phyloP scores from a whole-genome alignment of 2,329 filamentous ascomycete genomes.

The Chaetomium sp. region DNA sequence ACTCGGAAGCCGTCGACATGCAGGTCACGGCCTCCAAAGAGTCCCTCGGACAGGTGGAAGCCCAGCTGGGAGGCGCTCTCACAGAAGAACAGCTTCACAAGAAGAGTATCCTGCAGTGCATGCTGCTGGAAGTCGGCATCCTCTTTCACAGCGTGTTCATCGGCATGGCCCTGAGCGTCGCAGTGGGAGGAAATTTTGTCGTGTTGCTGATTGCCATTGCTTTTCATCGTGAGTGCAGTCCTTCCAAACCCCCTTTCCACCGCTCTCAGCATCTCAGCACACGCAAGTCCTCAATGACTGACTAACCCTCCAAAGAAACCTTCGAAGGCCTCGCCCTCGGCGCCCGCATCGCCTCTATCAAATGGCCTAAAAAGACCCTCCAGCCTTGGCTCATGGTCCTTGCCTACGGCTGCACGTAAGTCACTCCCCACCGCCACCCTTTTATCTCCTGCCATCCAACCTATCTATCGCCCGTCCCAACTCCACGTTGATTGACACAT shows the following conservation, averaged over 20 bases:
- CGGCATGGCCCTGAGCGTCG: slow-evolving; percentile 77
- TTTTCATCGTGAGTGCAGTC: slow-evolving; percentile 60
- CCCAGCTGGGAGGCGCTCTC: slow-evolving; percentile 19
- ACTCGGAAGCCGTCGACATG: not conserved
- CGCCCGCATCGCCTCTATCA: slow-evolving; percentile 73
- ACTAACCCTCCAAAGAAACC: slow-evolving; percentile 41
- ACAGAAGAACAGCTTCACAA: slow-evolving; percentile 53
- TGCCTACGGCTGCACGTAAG: slow-evolving; percentile 51
- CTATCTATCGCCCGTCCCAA: not conserved
- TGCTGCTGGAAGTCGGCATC: slow-evolving; percentile 76
- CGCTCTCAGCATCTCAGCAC: not conserved
- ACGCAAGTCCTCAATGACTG: not conserved
- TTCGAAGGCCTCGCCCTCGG: slow-evolving; percentile 85
- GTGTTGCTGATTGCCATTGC: slow-evolving; percentile 77
- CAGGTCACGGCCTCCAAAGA: slow-evolving; percentile 8
- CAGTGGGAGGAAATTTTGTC: slow-evolving; percentile 69
- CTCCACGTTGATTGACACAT: not conserved
- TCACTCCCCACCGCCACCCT: slow-evolving; percentile 23
- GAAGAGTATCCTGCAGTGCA: slow-evolving; percentile 66
- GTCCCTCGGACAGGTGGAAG: slow-evolving; percentile 7
- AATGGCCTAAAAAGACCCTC: slow-evolving; percentile 64
- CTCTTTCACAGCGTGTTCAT: slow-evolving; percentile 83
- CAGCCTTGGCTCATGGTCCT: slow-evolving; percentile 81
- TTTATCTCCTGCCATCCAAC: not conserved
- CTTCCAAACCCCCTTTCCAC: not conserved